Conservation (phyloP, 495 filamentous ascomycete species). For the Daldinia caldariorum region DNA sequence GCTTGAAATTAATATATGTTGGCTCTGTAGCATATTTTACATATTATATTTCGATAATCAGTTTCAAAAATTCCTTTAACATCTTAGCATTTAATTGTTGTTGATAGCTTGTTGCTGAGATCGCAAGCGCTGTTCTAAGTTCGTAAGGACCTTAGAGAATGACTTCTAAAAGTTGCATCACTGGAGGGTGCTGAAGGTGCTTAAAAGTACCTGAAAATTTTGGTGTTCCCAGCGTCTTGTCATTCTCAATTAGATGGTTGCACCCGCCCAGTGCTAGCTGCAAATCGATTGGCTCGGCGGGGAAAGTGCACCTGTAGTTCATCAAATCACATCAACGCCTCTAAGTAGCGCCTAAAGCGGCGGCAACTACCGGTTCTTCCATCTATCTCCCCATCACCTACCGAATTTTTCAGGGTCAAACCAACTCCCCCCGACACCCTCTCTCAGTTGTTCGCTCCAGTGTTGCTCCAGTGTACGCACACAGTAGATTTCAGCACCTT, state of each 20-base stretch:
- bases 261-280: constrained; percentile 40
- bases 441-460: constrained; percentile 22
- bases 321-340: constrained; percentile 44
- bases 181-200: constrained; percentile 25
- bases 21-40: background rate
- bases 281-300: constrained; percentile 44
- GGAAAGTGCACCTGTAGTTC: constrained; percentile 32
- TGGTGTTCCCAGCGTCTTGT: constrained; percentile 39
- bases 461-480: constrained; percentile 17
- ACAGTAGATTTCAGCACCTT: constrained; percentile 27
- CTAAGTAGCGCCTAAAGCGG: constrained; percentile 41
- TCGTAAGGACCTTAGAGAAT: constrained; percentile 33
- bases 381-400: constrained; percentile 27
- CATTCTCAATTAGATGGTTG: constrained; percentile 40
- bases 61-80: constrained; percentile 7
- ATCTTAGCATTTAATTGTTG: constrained; percentile 23
- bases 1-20: constrained; percentile 6
- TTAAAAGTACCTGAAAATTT: constrained; percentile 34
- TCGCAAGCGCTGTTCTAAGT: constrained; percentile 11
- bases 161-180: constrained; percentile 33
- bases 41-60: constrained; percentile 5
- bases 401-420: constrained; percentile 49
- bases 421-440: constrained; percentile 42
- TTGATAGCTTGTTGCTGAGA: background rate
- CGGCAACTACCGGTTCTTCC: constrained; percentile 46